A percentile compares a stretch with the other conserved stretches of the same genome.
These are phyloP conservation scores for Pseudogymnoascus sp. DNA, from an alignment of 2,329 filamentous ascomycete species.

Conservation along the genomic window DNA sequence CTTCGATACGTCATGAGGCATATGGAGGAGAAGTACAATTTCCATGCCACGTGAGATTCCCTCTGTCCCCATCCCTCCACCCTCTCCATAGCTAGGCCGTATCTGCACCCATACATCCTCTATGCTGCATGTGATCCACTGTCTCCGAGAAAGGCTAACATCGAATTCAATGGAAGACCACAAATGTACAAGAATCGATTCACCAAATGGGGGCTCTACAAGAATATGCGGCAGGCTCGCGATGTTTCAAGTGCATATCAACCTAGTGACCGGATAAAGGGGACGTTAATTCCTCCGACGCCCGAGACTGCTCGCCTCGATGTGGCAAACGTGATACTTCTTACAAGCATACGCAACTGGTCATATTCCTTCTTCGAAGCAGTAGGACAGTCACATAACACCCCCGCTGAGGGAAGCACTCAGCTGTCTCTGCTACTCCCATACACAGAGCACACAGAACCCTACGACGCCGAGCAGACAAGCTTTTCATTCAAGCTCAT, in stretches of 20 bases:
- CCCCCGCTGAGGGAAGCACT: background rate
- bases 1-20: slow-evolving; percentile 18
- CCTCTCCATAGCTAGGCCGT: background rate
- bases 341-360: slow-evolving; percentile 13
- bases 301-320: slow-evolving; percentile 10
- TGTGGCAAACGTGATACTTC: background rate
- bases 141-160: background rate
- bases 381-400: background rate
- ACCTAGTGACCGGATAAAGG: background rate
- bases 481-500: slow-evolving; percentile 18
- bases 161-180: slow-evolving; percentile 9
- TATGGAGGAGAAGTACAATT: slow-evolving; percentile 18
- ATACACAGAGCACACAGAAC: background rate
- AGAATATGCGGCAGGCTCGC: slow-evolving; percentile 8
- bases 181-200: slow-evolving; percentile 25
- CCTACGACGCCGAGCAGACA: slow-evolving; percentile 10
- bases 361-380: slow-evolving; percentile 12
- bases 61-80: background rate
- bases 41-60: slow-evolving; percentile 19
- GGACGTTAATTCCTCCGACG: background rate
- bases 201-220: slow-evolving; percentile 20
- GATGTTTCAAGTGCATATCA: background rate
- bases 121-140: background rate
- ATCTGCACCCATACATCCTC: background rate
- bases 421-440: background rate